Evolutionary conservation across 2,329 filamentous ascomycete species (phyloP).

Genomic region (Epichloe sibirici): DNA sequence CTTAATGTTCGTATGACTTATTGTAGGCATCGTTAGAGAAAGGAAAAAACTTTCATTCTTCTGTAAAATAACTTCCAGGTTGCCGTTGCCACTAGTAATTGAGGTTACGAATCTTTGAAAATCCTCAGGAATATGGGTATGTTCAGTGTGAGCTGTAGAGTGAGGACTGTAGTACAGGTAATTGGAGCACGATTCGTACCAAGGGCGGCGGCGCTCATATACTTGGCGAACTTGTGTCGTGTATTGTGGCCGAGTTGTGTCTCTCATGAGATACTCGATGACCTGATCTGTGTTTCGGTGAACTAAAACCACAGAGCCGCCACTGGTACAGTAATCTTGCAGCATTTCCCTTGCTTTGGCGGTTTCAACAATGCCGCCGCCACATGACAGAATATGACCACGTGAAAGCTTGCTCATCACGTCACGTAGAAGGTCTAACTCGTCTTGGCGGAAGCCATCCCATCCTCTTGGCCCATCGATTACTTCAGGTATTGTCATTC

Average conservation of each 20-base stretch:
- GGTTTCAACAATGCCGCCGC: conserved; percentile 84
- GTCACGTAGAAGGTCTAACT: conserved; percentile 60
- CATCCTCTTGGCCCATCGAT: conserved; percentile 63
- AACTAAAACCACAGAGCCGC: conserved; percentile 77
- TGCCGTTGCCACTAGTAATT: conserved; percentile 31
- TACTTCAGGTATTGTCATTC: conserved; percentile 74
- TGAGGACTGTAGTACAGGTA: conserved; percentile 82
- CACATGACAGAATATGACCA: conserved; percentile 81
- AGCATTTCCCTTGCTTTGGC: conserved; percentile 68
- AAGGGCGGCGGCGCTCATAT: conserved; percentile 77
- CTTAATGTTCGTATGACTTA: conserved; percentile 45
- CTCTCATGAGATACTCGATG: conserved; percentile 75
- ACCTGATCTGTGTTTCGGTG: conserved; percentile 80
- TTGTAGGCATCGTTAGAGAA: conserved; percentile 70
- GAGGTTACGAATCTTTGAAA: conserved; percentile 27
- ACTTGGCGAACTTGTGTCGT: conserved; percentile 86
- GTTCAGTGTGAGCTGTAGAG: conserved; percentile 17
- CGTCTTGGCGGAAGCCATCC: conserved; percentile 75
- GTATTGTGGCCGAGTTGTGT: conserved; percentile 86
- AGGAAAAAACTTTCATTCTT: conserved; percentile 83
- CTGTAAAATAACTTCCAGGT: conserved; percentile 24
- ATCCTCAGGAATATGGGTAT: conserved; percentile 20
- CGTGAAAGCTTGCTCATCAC: conserved; percentile 62
- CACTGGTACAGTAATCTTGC: conserved; percentile 56
- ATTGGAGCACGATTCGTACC: conserved; percentile 89